Evolutionary conservation across 2,329 filamentous ascomycete genomes (phyloP), one percentile per base, ranked within the genome.

Genomic region (Akanthomyces dipterigenus): DNA sequence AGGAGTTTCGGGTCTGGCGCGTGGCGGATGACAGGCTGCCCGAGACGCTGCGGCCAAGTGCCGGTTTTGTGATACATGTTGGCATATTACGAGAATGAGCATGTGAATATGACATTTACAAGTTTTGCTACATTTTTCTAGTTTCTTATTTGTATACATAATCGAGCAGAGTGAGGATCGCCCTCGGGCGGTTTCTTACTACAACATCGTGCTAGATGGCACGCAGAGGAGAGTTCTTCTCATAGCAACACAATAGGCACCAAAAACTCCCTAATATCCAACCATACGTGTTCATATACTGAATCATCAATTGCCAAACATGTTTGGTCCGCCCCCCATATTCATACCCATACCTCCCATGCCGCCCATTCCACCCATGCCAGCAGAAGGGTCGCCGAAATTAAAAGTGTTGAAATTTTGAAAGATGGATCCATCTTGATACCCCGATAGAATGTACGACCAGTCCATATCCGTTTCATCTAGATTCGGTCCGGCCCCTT

Each of bases 41-140:
- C 0, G 72, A 77, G 16, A 83, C 79, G 1, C 71, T 96, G 66
- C 79, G 78, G 61, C 79, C 84, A 7, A 82, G 82, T 18, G 85
- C 84, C 24, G 93, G 93, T 6, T 96, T 96, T 75, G 86, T 90
- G 34, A 84, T 97, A 8, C 92, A 98, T 76, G 67, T 96, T 22
- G 89, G 91, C 14, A 72, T 93, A 24, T 74, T 93, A 64, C 80
- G 76, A 49, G 65, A 67, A 18, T 63, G 65, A 64, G 20, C 6
- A 14, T 24, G n/a, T 3, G 28, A 6, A 36, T 38, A 38, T 38
- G 46, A 55, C n/a, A n/a, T n/a, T n/a, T 2, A 18, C 26, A 26
- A 36, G n/a, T 49, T 36, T 49, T 11, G 8, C 4, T 8, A 26
- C 26, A 12, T 28, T 48, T 40, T 46, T 56, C n/a, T 26, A 12